Evolutionary conservation across 352 stramenopile genomes (phyloP), one percentile per base, ranked within the genome.

Genomic region (Blastocystis sp.): DNA sequence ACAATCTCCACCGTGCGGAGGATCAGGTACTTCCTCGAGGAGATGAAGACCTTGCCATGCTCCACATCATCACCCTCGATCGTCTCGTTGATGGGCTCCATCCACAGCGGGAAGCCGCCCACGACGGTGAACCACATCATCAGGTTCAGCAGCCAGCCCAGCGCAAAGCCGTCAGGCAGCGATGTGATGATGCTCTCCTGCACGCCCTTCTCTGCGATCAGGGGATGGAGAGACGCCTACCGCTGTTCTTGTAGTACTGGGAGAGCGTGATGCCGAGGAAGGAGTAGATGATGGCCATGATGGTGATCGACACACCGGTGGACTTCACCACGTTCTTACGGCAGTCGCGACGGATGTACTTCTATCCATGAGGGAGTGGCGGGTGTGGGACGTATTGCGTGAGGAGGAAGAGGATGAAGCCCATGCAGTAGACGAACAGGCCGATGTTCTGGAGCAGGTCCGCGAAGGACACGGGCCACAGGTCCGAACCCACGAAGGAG

Each of bases 361-460:
- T 81, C 71, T 81, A 81, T 2, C 4, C 28, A 21, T 56, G 40
- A 81, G 14, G 2, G 11, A 11, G 66, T 4, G 45, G 38, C 38
- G 7, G 9, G n/a, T 14, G n/a, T 34, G 11, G 3, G 10, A 81
- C 71, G 60, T 81, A 81, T 81, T 81, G 71, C n/a, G 71, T 81
- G 23, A 81, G 71, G 4, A 81, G 45, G 45, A 81, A 81, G 71
- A 81, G 71, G 71, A 81, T 81, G 60, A 81, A 81, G 48, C 71
- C 71, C 71, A 81, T 81, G 60, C 71, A 81, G 60, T 81, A 81
- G 11, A 81, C 71, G 60, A 62, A 62, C 11, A 62, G 64, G 2
- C 71, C 71, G 38, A 81, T 81, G 28, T 81, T 81, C 43, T 56
- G 23, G 1, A 81, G 71, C 5, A 81, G 43, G 4, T 62, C 11